These are phyloP conservation scores for Rhododendron ovatum DNA, from an alignment of 148 eudicot species.

Conservation along the genomic window DNA sequence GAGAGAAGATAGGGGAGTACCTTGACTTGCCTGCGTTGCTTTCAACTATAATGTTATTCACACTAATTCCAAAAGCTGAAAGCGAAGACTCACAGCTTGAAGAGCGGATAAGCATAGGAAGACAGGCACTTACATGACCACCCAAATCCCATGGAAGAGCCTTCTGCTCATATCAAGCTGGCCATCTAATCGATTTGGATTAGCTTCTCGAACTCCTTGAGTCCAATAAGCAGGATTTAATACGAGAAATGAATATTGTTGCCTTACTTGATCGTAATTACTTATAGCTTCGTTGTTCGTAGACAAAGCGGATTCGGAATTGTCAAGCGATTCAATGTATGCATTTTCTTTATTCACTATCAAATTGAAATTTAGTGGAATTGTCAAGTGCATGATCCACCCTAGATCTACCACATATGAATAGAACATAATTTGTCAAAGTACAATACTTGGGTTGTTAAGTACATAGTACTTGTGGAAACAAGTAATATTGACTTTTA, in stretches of 20 bases:
- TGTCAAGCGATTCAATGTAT: not conserved
- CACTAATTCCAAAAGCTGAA: not conserved
- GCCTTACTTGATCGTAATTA: not conserved
- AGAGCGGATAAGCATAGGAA: not conserved
- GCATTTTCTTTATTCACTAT: not conserved
- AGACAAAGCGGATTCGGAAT: not conserved
- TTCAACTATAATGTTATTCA: not conserved
- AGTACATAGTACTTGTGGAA: not conserved
- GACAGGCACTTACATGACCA: not conserved
- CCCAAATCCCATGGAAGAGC: not conserved
- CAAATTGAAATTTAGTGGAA: not conserved
- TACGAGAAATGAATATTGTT: no score
- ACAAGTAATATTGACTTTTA: not conserved
- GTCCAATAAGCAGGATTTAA: not conserved
- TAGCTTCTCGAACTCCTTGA: not conserved
- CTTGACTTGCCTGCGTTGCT: not conserved
- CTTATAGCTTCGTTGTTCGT: not conserved
- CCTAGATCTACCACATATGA: not conserved
- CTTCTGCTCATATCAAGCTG: not conserved
- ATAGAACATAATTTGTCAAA: not conserved
- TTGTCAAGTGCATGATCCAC: not conserved
- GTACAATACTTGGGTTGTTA: not conserved
- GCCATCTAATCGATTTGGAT: not conserved
- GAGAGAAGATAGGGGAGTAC: not conserved
- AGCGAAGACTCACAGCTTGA: not conserved